Percentiles rank a stretch among this genome's conserved stretches.
These are phyloP conservation scores for Ophiostoma pallidulum DNA, from an alignment of 2,329 filamentous ascomycete species.

Conservation along the genomic window DNA sequence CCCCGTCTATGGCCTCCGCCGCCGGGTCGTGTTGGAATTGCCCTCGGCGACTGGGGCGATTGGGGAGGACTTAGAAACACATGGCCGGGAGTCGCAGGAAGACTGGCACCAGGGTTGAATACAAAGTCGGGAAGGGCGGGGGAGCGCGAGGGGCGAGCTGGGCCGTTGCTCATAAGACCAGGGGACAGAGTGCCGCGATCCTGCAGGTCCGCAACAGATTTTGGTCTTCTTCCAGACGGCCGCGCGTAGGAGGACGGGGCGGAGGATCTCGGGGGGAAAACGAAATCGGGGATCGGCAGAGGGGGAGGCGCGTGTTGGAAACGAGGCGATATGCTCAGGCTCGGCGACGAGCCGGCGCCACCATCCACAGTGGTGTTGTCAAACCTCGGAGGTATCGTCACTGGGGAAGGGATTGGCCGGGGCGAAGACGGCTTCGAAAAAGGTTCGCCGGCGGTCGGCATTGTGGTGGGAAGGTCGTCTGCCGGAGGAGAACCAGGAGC, in stretches of 20 bases:
- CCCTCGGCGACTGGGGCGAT: conserved; percentile 41
- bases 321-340: conserved; percentile 23
- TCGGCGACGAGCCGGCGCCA: conserved; percentile 17
- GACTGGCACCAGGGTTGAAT: conserved; percentile 35
- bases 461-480: neutral
- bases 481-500: neutral
- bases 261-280: conserved; percentile 47
- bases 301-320: conserved; percentile 29
- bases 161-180: too few relatives aligned
- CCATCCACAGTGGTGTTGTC: conserved; percentile 13
- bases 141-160: conserved; percentile 23
- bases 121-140: conserved; percentile 44
- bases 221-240: conserved; percentile 40
- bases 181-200: conserved; percentile 20
- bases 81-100: conserved; percentile 25
- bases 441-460: conserved; percentile 10
- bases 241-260: conserved; percentile 40
- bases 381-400: conserved; percentile 23
- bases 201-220: conserved; percentile 41
- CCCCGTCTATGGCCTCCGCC: conserved; percentile 71
- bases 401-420: conserved; percentile 19
- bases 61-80: conserved; percentile 45
- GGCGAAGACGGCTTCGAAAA: conserved; percentile 15
- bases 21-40: conserved; percentile 42
- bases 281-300: conserved; percentile 54